A percentile compares a stretch with the other conserved stretches of the same genome.
phyloP scores from a whole-genome alignment of 108 stramenopile species.

The Aurantiochytrium sp. region DNA sequence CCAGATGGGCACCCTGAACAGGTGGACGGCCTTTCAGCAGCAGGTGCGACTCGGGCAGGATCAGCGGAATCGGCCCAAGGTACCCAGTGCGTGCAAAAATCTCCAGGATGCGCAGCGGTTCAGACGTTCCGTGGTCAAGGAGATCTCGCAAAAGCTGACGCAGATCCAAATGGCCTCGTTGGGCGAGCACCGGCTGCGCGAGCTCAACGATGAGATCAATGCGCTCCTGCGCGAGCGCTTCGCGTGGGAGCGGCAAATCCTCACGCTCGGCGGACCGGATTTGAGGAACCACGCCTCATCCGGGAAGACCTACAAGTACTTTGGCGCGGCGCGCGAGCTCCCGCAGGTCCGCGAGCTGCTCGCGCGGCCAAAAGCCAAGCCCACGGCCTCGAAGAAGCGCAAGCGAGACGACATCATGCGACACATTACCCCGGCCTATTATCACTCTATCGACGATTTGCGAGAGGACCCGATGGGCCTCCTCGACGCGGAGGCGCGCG shows the following conservation, averaged over 20 bases:
- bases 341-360: conserved; percentile 89
- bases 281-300: conserved; percentile 61
- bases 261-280: conserved; percentile 76
- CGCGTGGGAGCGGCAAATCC: conserved; percentile 86
- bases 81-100: background rate
- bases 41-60: background rate
- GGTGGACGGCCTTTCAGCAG: conserved; percentile 39
- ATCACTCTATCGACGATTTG: conserved; percentile 84
- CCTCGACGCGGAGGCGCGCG: background rate
- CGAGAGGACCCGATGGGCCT: background rate
- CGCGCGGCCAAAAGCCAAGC: conserved; percentile 54
- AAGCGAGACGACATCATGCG: conserved; percentile 75
- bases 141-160: conserved; percentile 70
- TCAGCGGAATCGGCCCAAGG: background rate
- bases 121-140: conserved; percentile 27
- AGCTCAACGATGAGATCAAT: conserved; percentile 96
- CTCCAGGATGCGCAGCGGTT: background rate
- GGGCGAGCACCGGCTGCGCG: conserved; percentile 89
- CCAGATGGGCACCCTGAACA: conserved; percentile 32
- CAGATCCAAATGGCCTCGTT: conserved; percentile 88
- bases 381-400: conserved; percentile 52
- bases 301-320: conserved; percentile 82
- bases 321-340: conserved; percentile 86
- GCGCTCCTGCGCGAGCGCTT: conserved; percentile 83
- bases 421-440: conserved; percentile 79